phyloP scores from a whole-genome alignment of 1,284 basidiomycete species.

The Kwoniella shivajii region DNA sequence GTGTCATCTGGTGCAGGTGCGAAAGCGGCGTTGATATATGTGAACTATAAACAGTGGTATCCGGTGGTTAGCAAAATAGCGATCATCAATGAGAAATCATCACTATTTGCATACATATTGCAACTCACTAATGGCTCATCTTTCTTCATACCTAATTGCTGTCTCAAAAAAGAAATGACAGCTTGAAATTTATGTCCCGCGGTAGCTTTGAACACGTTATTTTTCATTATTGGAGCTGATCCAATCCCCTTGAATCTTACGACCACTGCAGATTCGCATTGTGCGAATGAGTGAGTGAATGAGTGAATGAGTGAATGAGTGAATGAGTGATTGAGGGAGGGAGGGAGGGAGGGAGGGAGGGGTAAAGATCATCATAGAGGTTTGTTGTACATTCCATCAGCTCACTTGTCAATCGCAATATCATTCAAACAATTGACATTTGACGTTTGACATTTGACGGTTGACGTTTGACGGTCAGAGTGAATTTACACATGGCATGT shows the following conservation, averaged over 20 bases:
- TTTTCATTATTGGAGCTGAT: constrained; percentile 97
- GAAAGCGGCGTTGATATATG: constrained; percentile 98
- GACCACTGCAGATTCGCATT: constrained; percentile 69
- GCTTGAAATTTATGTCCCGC: constrained; percentile 93
- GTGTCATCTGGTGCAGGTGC: constrained; percentile 91
- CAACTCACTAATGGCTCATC: constrained; percentile 79
- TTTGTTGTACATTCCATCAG: no score
- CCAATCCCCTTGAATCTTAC: constrained; percentile 99
- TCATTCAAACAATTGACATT: no score
- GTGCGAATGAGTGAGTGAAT: background rate
- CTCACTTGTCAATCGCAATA: no score
- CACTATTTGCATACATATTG: no score
- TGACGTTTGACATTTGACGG: no score
- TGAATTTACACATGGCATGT: background rate
- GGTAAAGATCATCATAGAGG: no score
- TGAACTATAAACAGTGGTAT: constrained; percentile 72
- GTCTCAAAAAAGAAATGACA: constrained; percentile 89
- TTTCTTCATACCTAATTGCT: constrained; percentile 84
- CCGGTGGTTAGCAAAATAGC: background rate
- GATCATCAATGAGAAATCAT: background rate
- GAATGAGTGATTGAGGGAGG: background rate
- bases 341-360: background rate
- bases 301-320: background rate
- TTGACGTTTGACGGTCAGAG: background rate
- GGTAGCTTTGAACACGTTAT: constrained; percentile 97